These are phyloP conservation scores for Crucihimalaya himalaica DNA, from an alignment of 345 rosid genomes.

Conservation along the genomic window DNA sequence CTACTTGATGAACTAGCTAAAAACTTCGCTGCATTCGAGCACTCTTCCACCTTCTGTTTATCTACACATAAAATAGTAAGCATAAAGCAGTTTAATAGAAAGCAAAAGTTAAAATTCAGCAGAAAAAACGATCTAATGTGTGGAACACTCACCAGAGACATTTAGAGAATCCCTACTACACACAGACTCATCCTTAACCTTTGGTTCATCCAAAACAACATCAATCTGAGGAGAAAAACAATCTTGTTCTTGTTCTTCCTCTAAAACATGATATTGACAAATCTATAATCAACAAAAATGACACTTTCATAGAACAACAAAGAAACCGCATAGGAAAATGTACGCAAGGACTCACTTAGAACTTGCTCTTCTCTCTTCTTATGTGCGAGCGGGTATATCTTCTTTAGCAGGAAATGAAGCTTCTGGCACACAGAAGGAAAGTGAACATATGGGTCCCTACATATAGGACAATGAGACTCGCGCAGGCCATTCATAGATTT, in stretches of 20 bases:
- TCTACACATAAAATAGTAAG: not conserved
- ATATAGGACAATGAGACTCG: slow-evolving; percentile 68
- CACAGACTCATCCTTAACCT: slow-evolving; percentile 33
- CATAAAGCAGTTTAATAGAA: not conserved
- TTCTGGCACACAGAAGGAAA: slow-evolving; percentile 63
- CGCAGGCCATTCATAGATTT: slow-evolving; percentile 50
- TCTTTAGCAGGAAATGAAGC: slow-evolving; percentile 66
- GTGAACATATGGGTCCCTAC: slow-evolving; percentile 64
- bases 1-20: slow-evolving; percentile 4
- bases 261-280: slow-evolving; percentile 44
- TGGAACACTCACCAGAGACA: slow-evolving; percentile 31
- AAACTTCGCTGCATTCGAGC: slow-evolving; percentile 26
- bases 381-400: slow-evolving; percentile 65
- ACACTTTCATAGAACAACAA: not conserved
- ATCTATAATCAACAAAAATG: not conserved
- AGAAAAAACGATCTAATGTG: slow-evolving; percentile 11
- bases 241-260: slow-evolving; percentile 46
- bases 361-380: slow-evolving; percentile 56
- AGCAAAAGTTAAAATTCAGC: slow-evolving; percentile 24
- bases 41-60: slow-evolving; percentile 27
- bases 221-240: slow-evolving; percentile 64
- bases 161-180: slow-evolving; percentile 16
- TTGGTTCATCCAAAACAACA: slow-evolving; percentile 25
- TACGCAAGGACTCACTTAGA: slow-evolving; percentile 47
- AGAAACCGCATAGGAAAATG: no score